These are phyloP conservation scores for Aspergillus clavatus DNA, from an alignment of 2,329 filamentous ascomycete genomes.

Conservation along the genomic window DNA sequence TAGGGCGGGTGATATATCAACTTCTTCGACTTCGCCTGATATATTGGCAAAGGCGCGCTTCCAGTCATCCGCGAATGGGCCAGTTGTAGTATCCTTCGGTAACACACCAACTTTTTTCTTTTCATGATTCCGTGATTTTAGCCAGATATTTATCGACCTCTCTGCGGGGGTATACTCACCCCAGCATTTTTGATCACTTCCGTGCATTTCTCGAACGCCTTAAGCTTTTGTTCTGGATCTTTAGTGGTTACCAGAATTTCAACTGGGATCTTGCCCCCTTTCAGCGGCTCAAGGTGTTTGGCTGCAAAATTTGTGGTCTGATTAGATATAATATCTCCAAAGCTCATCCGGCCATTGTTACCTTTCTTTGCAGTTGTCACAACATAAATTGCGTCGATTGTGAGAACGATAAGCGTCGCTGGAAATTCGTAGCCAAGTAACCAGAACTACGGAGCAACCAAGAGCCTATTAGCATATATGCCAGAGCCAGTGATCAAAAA, in stretches of 20 bases:
- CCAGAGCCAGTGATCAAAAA: not conserved
- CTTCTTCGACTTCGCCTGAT: constrained; percentile 80
- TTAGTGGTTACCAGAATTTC: constrained; percentile 91
- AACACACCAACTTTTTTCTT: constrained; percentile 87
- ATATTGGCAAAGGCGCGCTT: constrained; percentile 73
- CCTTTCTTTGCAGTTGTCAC: constrained; percentile 98
- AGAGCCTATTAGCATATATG: not conserved
- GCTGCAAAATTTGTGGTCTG: constrained; percentile 51
- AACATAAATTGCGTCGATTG: constrained; percentile 79
- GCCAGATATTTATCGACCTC: too few relatives aligned
- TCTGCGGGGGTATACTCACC: constrained; percentile 50
- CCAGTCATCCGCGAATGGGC: constrained; percentile 95
- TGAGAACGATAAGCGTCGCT: constrained; percentile 89
- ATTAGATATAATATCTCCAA: not conserved
- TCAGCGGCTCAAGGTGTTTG: constrained; percentile 86
- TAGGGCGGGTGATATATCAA: constrained; percentile 77
- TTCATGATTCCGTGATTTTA: not conserved
- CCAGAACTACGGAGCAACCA: constrained; percentile 68
- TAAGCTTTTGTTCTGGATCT: constrained; percentile 84
- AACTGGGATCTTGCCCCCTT: constrained; percentile 85
- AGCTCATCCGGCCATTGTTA: constrained; percentile 35
- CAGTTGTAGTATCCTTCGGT: constrained; percentile 75
- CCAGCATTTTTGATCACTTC: constrained; percentile 84
- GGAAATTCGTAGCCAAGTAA: constrained; percentile 97
- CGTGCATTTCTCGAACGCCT: constrained; percentile 77